phyloP scores from a whole-genome alignment of 176 grass and related monocot species.

The Bothriochloa decipiens region DNA sequence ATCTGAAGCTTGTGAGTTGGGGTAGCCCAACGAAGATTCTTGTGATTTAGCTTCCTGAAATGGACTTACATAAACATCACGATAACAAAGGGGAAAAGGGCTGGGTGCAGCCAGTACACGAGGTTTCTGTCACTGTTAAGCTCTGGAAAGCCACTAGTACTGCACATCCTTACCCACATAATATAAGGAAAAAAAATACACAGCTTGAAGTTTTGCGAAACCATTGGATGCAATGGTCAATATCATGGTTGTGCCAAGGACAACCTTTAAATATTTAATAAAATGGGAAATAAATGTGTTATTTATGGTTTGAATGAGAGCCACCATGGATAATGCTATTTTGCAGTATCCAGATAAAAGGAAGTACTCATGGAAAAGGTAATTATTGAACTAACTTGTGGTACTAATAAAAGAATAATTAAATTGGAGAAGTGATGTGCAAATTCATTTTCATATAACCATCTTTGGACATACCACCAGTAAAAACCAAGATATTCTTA shows the following conservation, averaged over 20 bases:
- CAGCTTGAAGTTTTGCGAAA: background rate
- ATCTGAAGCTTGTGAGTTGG: conserved; percentile 57
- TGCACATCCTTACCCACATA: conserved; percentile 29
- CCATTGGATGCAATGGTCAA: background rate
- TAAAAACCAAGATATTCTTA: background rate
- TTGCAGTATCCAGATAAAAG: background rate
- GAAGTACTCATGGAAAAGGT: background rate
- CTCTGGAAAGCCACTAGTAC: conserved; percentile 36
- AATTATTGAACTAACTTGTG: background rate
- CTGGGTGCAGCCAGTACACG: conserved; percentile 21
- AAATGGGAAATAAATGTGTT: background rate
- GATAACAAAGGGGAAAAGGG: conserved; percentile 37
- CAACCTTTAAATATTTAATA: background rate
- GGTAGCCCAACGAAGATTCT: conserved; percentile 57
- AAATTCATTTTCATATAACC: background rate
- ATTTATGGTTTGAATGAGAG: background rate
- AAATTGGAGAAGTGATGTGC: background rate
- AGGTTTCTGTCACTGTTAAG: conserved; percentile 35
- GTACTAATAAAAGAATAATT: conserved; percentile 3
- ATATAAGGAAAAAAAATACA: background rate
- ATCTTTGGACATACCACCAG: background rate
- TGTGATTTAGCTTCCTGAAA: conserved; percentile 60
- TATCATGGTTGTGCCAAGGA: background rate
- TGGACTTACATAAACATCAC: conserved; percentile 46
- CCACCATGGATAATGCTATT: background rate